A percentile compares a stretch with the other conserved stretches of the same genome.
Conservation (phyloP, 1,284 basidiomycete species). For the Volvariella surrecta region DNA sequence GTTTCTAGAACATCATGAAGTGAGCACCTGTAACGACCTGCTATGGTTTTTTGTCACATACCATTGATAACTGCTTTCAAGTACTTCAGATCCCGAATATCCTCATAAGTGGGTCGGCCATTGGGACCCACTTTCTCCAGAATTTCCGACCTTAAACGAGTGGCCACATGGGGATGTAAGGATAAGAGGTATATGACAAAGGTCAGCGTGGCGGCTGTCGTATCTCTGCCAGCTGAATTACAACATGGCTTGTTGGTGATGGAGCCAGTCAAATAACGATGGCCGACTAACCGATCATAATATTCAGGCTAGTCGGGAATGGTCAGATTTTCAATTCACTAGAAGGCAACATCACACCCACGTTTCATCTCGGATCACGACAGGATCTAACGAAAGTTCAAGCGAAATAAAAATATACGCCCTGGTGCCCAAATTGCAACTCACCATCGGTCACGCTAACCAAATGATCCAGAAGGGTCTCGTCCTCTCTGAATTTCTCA, state of each 20-base stretch:
- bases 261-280: slow-evolving; percentile 9
- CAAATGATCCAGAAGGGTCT: slow-evolving; percentile 29
- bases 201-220: slow-evolving; percentile 35
- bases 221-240: slow-evolving; percentile 6
- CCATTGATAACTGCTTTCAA: slow-evolving; percentile 43
- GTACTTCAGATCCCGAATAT: slow-evolving; percentile 40
- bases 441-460: slow-evolving; percentile 25
- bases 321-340: too few species aligned
- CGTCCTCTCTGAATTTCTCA: slow-evolving; percentile 9
- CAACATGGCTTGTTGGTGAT: neutral
- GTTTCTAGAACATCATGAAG: slow-evolving; percentile 34
- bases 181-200: slow-evolving; percentile 44
- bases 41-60: slow-evolving; percentile 12
- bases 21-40: neutral
- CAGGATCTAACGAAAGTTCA: slow-evolving; percentile 14
- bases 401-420: neutral
- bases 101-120: slow-evolving; percentile 32
- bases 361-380: slow-evolving; percentile 11
- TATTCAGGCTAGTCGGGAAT: slow-evolving; percentile 4
- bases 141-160: slow-evolving; percentile 39
- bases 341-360: neutral
- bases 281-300: slow-evolving; percentile 21
- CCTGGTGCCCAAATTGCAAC: slow-evolving; percentile 2
- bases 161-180: slow-evolving; percentile 33
- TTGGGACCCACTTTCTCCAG: slow-evolving; percentile 28